phyloP scores from a whole-genome alignment of 2,329 filamentous ascomycete species.

The Colletotrichum costaricense region DNA sequence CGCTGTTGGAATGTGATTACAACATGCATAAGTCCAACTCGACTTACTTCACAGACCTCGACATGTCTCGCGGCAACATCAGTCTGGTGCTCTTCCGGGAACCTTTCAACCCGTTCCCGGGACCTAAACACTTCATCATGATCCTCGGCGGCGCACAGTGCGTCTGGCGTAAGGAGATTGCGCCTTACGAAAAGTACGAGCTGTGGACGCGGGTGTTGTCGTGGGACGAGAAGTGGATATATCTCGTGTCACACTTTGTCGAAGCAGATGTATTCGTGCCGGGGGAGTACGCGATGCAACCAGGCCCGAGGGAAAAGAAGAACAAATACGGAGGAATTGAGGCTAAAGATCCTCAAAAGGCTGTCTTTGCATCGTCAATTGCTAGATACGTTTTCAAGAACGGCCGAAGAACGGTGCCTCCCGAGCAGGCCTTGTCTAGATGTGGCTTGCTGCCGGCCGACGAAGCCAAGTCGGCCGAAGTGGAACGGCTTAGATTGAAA shows the following conservation, averaged over 20 bases:
- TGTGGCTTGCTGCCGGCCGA: slow-evolving; percentile 77
- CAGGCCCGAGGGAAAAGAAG: slow-evolving; percentile 17
- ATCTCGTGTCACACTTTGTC: slow-evolving; percentile 79
- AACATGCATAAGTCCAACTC: slow-evolving; percentile 86
- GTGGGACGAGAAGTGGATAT: slow-evolving; percentile 88
- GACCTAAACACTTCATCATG: slow-evolving; percentile 66
- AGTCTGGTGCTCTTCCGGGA: slow-evolving; percentile 74
- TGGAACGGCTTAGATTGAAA: slow-evolving; percentile 5
- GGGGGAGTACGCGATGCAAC: slow-evolving; percentile 55
- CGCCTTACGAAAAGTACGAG: slow-evolving; percentile 29
- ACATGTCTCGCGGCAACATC: slow-evolving; percentile 84
- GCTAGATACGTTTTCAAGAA: slow-evolving; percentile 88
- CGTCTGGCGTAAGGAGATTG: slow-evolving; percentile 29
- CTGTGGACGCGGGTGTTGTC: slow-evolving; percentile 29
- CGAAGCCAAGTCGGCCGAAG: neutral
- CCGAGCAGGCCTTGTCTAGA: slow-evolving; percentile 77
- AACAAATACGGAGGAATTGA: neutral
- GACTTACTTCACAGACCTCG: slow-evolving; percentile 91
- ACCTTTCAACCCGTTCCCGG: slow-evolving; percentile 48
- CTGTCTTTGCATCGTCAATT: slow-evolving; percentile 76
- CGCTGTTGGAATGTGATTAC: slow-evolving; percentile 84
- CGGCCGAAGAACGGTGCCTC: slow-evolving; percentile 84
- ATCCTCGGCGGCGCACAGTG: slow-evolving; percentile 46
- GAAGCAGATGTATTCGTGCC: slow-evolving; percentile 68
- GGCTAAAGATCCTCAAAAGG: slow-evolving; percentile 63